These are phyloP conservation scores for Colletotrichum brevisporum DNA, from an alignment of 2,329 filamentous ascomycete genomes.

Conservation along the genomic window DNA sequence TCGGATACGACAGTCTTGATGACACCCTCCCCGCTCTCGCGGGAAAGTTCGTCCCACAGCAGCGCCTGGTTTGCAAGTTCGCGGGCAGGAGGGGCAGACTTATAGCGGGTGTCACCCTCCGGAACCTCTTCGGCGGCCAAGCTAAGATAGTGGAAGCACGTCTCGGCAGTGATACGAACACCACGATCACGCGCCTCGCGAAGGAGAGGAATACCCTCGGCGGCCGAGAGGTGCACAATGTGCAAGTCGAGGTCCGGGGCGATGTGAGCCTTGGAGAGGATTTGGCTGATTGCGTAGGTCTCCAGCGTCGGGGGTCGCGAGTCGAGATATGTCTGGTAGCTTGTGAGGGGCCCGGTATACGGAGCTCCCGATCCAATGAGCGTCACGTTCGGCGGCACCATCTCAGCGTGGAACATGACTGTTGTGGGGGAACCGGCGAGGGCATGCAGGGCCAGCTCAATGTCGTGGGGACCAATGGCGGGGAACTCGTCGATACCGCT, in stretches of 20 bases:
- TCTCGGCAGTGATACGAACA: conserved; percentile 91
- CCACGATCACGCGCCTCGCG: conserved; percentile 79
- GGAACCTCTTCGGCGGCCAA: conserved; percentile 85
- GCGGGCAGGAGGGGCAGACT: conserved; percentile 94
- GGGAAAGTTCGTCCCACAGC: conserved; percentile 84
- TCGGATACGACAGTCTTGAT: conserved; percentile 95
- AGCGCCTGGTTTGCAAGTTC: conserved; percentile 84
- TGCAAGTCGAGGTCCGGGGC: conserved; percentile 89
- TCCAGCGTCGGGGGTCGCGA: conserved; percentile 92
- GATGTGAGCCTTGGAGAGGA: conserved; percentile 83
- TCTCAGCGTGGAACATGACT: conserved; percentile 99
- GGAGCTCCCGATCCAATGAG: conserved; percentile 83
- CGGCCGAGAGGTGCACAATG: conserved; percentile 92
- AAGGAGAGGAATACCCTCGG: conserved; percentile 86
- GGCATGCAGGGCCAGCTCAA: conserved; percentile 83
- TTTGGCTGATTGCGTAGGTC: conserved; percentile 89
- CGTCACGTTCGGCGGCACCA: conserved; percentile 85
- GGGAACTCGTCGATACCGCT: conserved; percentile 98
- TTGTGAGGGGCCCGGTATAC: conserved; percentile 81
- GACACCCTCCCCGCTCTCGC: conserved; percentile 75
- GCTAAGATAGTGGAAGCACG: conserved; percentile 94
- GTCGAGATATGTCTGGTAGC: conserved; percentile 91
- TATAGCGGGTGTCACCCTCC: conserved; percentile 90
- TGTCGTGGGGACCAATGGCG: conserved; percentile 84
- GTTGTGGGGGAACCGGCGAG: conserved; percentile 89